Base-by-base conservation (phyloP, 2,329 filamentous ascomycete species). In the Fusarium duplospermum region DNA sequence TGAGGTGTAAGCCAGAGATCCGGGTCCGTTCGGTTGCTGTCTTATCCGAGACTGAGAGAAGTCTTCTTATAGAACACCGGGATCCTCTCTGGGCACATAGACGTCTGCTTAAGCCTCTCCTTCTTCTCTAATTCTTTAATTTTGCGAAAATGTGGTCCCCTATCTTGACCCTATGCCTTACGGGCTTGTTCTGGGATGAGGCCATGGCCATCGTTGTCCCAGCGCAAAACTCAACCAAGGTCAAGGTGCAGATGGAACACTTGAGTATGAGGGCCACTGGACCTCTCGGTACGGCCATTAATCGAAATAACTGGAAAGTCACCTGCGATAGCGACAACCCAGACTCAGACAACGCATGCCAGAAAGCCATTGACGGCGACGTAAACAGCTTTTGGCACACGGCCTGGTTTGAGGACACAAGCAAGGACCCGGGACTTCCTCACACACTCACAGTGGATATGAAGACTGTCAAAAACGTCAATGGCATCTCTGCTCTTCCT, bases 351-450 rank as follows among this genome's bases (percentile, higher is more conserved):
- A 57, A 72, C 11, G 69, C 69, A 0, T 74, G 72, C 4, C 33
- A 38, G 18, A 74, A 72, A 2, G 72, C 72, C 4, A 72, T 74
- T 5, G 72, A 75, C 3, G 69, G 69, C 5, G 40, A 69, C 11
- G 14, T 8, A 3, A 24, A 69, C 20, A 61, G 72, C 2, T 74
- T 72, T 22, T 75, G 72, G 72, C 72, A 74, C 1, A 73, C 58
- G 6, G 18, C 29, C 1, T 72, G 27, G 11, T 54, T 31, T n/a
- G 50, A 54, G 1, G 50, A 54, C 0, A 54, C 50, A 20, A 58
- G 60, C 1, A 52, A 64, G 0, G 20, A 74, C 6, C 62, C 72
- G 3, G 60, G 38, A 10, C 61, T 62, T 27, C 72, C 72, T 1
- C 71, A 74, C 3, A 60, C 62, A 2, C 52, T 64, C 4, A 75